Percentiles rank a stretch among this genome's conserved stretches.
Evolutionary conservation across 352 stramenopile species (phyloP).

Genomic region (Globisporangium parvum): DNA sequence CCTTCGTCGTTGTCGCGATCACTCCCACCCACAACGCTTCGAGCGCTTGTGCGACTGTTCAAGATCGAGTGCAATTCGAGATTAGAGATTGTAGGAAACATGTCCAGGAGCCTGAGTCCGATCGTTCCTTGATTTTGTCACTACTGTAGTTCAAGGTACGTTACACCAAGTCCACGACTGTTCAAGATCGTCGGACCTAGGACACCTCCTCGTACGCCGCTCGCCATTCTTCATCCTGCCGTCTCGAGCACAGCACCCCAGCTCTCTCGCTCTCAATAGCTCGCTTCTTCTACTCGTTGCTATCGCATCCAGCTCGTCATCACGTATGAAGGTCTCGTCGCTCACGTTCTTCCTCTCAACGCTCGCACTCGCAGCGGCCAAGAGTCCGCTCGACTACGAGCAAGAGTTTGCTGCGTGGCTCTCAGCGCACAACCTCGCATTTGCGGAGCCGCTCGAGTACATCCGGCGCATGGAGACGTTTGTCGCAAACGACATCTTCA

Average conservation of each 20-base stretch:
- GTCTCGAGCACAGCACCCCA: not conserved
- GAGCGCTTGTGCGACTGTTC: no score
- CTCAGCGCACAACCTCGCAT: constrained; percentile 5
- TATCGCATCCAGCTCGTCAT: not conserved
- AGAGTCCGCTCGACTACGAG: constrained; percentile 18
- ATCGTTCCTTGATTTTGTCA: no score
- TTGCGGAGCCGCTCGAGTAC: constrained; percentile 17
- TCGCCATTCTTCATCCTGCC: not conserved
- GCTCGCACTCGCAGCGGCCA: not conserved
- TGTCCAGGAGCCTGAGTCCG: no score
- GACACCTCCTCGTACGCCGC: not conserved
- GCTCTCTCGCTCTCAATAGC: not conserved
- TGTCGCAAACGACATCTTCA: constrained; percentile 26
- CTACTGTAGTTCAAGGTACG: no score
- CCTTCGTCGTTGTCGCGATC: no score
- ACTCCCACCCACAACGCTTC: no score
- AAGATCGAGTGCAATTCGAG: no score
- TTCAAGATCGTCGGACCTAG: not conserved
- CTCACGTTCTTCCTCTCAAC: constrained; percentile 9
- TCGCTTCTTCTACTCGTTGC: not conserved
- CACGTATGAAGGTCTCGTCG: constrained; percentile 10
- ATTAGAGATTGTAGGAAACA: no score
- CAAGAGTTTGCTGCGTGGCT: constrained; percentile 21
- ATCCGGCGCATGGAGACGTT: constrained; percentile 17
- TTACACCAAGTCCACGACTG: no score